Evolutionary conservation across 148 eudicot species (phyloP), one percentile per base, ranked within the genome.

Genomic region (Beta vulgaris): DNA sequence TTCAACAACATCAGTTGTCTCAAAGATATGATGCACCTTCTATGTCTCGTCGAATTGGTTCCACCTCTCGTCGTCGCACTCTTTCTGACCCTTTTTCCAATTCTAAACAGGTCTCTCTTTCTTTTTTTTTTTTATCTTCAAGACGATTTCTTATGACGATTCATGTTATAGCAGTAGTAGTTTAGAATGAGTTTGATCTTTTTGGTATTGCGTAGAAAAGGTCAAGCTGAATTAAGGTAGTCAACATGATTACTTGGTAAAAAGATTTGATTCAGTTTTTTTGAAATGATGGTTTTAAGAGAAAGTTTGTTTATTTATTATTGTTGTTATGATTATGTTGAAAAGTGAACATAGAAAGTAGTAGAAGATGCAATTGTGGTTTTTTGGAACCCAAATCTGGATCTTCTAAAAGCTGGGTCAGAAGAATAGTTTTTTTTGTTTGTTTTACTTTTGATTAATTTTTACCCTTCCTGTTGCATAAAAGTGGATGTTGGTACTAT

Each of bases 1-100:
- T 94, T 84, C 96, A 93, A 4, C 97, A 91, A 71, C 94, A 92
- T 57, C 93, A 93, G 78, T 55, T 88, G 79, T 94, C 98, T 78
- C 97, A 94, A 83, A 79, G 97, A 57, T 92, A 87, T 44, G 98
- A 94, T 0, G 84, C 81, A 2, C 97, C 89, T 42, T 90, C 96
- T 23, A 90, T 90, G 87, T 94, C 98, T 49, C 87, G 96, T 12
- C 89, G 98, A 34, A 63, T 90, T 53, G 91, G 90, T 23, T 72
- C 80, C 0, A 82, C 88, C 72, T 88, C 97, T 49, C 97, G 94
- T 39, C 93, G 96, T 44, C 86, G 90, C 53, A 73, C 83, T 81
- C 81, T 83, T 21, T 73, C 93, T 55, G 93, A 87, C 64, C 78
- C 89, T 25, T 77, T 87, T 71, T 70, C 89, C 3, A 79, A 73